Base-by-base conservation (phyloP, 192 early-diverging fungal genomes). In the Coemansia sp. region DNA sequence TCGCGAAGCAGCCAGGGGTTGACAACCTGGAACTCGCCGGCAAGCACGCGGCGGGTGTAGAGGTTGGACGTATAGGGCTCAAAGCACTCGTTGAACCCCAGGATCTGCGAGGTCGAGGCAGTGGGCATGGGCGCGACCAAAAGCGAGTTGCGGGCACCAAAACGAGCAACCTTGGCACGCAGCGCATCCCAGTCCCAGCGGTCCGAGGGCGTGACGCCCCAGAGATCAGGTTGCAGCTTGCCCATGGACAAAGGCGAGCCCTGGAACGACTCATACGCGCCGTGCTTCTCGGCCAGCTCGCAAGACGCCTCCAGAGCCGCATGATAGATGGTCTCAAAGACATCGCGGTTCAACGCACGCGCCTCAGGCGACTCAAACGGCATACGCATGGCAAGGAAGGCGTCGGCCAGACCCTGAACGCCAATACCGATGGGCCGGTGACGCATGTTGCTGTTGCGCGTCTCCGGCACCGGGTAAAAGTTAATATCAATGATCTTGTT, bases 401-500 rank as follows among this genome's bases (percentile, higher is more conserved):
- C 85, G 83, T 98, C 96, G 19, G 96, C 96, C 25, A 98, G 86
- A 62, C 96, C 96, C 83, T 98, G 96, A 14, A 98, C 95, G 61
- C 96, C 96, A n/a, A 98, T 73, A 34, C 95, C 96, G 66, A 98
- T 90, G n/a, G 96, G 96, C 19, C 96, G 86, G 78, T 98, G 92
- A 51, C 91, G 91, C 84, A 92, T 83, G 86, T 98, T 98, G 60
- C 93, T 95, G 59, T 70, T 69, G 24, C 86, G 84, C 7, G 95
- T 93, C 82, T 95, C 92, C 19, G 75, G 78, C 19, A 98, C 92
- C 14, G 96, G 95, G 74, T 98, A 98, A 72, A 89, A 96, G 84
- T 98, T 98, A 62, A 90, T 79, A 74, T 98, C 95, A 60, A 98
- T 98, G 67, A 98, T 93, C 81, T 90, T 94, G 86, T 98, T 93